Conservation (phyloP, 208 protist genomes). For the Phytomonas sp. region DNA sequence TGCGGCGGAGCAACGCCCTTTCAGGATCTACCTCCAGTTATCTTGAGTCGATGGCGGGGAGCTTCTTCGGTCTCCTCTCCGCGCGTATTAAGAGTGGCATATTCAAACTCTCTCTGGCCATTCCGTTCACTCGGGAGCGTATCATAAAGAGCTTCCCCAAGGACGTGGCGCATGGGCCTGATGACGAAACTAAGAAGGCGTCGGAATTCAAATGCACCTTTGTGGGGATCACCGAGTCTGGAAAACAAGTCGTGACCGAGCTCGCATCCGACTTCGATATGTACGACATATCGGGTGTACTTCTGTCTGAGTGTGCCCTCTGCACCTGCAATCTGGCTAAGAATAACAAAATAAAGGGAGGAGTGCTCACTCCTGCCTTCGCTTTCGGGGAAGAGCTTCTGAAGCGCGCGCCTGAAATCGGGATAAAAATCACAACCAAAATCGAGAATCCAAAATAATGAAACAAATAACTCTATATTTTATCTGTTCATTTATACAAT, state of each 20-base stretch:
- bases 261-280: constrained; percentile 34
- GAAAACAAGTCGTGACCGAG: constrained; percentile 26
- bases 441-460: neutral
- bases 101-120: constrained; percentile 15
- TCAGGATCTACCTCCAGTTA: constrained; percentile 39
- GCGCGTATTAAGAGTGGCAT: constrained; percentile 21
- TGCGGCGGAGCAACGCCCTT: constrained; percentile 80
- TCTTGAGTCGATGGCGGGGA: constrained; percentile 37
- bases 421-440: constrained; percentile 24
- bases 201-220: constrained; percentile 44
- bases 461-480: neutral
- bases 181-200: constrained; percentile 25
- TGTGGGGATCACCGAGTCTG: constrained; percentile 36
- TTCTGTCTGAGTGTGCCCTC: constrained; percentile 54
- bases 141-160: constrained; percentile 27
- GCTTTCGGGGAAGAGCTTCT: constrained; percentile 63
- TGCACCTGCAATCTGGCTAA: constrained; percentile 27
- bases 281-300: constrained; percentile 67
- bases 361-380: constrained; percentile 53
- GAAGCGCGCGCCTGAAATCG: constrained; percentile 23
- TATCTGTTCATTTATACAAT: neutral
- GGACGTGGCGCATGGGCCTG: constrained; percentile 32
- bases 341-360: constrained; percentile 28
- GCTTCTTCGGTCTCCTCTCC: constrained; percentile 19
- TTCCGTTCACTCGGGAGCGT: constrained; percentile 38